Conservation (phyloP, 345 rosid species). For the Eucalyptus urophylla region DNA sequence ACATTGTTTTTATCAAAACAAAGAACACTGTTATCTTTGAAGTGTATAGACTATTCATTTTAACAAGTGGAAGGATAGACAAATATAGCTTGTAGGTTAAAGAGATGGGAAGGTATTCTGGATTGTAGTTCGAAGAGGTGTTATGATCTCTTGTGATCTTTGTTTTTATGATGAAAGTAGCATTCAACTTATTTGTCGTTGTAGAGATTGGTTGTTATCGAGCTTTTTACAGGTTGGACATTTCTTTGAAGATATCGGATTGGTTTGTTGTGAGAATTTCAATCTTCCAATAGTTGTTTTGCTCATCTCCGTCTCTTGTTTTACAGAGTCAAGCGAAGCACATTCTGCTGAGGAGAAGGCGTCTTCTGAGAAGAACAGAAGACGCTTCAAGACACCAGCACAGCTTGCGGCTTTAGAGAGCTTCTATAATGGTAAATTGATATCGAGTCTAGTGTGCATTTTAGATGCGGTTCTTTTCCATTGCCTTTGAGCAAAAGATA, state of each 20-base stretch:
- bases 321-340: constrained; percentile 45
- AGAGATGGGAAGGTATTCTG: background rate
- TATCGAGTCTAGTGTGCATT: background rate
- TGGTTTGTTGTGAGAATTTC: background rate
- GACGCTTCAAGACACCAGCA: constrained; percentile 61
- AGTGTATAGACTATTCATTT: background rate
- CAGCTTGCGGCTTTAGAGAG: constrained; percentile 74
- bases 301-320: background rate
- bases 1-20: background rate
- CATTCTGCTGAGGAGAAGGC: constrained; percentile 50
- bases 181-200: background rate
- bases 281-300: background rate
- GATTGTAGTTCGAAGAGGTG: background rate
- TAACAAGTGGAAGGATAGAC: background rate
- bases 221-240: background rate
- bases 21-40: background rate
- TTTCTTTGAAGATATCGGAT: background rate
- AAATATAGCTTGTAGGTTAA: background rate
- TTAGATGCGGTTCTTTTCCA: background rate
- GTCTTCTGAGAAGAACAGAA: constrained; percentile 44
- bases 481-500: background rate
- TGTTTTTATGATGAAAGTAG: background rate
- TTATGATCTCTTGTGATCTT: background rate
- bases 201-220: background rate
- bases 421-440: constrained; percentile 52